Evolutionary conservation across 495 filamentous ascomycete genomes (phyloP), one percentile per base, ranked within the genome.

Genomic region (Penicillium flavigenum): DNA sequence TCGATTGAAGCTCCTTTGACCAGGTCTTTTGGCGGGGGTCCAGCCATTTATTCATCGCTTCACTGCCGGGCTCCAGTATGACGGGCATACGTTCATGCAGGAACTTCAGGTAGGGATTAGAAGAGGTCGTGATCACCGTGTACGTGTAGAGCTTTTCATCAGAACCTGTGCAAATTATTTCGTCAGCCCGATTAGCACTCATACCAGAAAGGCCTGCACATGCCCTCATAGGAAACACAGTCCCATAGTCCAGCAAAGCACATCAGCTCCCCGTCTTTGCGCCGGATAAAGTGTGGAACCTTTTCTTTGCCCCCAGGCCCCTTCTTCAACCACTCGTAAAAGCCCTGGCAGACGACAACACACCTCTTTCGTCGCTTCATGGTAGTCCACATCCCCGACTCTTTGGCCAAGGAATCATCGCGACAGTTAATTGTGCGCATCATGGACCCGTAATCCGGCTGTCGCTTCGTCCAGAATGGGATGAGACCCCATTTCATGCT

Each of bases 31-130:
- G 79, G 1, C 62, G 74, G 3, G 91, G 91, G 67, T 95, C 88
- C 47, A 98, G 76, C 94, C 94, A 98, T 3, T 65, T 83, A 20
- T 72, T 80, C 61, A 96, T 74, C n/a, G 78, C 83, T 11, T 88
- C 84, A 1, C 84, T 87, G 7, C 84, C 86, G 29, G 88, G 82
- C 1, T 96, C 89, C 5, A 98, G 64, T 17, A 98, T 92, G 0
- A 94, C 94, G 0, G 94, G 94, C 94, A 98, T 98, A 17, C 94
- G 83, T 54, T 96, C 88, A 60, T 98, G 94, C 26, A 98, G 72
- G 61, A 96, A 97, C 19, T 78, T 82, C 20, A 98, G 69, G 64
- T 91, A 88, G 38, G 84, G 75, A 53, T 90, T 93, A 17, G 90
- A 87, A 24, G 86, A 78, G 4, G 93, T 97, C 4, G 94, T 98